Conservation (phyloP, 306 rosid genomes). For the Medicago ruthenica region DNA sequence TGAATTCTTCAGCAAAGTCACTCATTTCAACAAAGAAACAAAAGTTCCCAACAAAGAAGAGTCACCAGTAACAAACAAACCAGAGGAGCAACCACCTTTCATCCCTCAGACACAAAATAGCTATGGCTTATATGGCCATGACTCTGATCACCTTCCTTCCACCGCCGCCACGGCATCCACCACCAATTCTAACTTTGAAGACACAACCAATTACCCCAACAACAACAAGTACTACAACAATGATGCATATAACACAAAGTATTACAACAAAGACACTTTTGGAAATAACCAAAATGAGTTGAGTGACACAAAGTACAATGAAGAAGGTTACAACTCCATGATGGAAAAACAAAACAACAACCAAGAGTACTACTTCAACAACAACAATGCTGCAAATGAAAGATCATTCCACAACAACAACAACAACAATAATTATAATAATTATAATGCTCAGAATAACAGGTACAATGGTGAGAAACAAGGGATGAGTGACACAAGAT, state of each 20-base stretch:
- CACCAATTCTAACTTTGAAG: slow-evolving; percentile 51
- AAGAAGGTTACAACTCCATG: slow-evolving; percentile 47
- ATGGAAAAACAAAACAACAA: slow-evolving; percentile 43
- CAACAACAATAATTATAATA: slow-evolving; percentile 36
- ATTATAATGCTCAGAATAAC: slow-evolving; percentile 35
- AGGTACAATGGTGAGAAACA: slow-evolving; percentile 55
- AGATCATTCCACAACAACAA: slow-evolving; percentile 37
- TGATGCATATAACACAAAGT: no score
- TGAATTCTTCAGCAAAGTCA: slow-evolving; percentile 83
- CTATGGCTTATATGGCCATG: slow-evolving; percentile 91
- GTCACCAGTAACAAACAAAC: slow-evolving; percentile 45
- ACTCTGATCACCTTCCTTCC: slow-evolving; percentile 59
- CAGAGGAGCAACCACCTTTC: slow-evolving; percentile 68
- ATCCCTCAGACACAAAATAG: slow-evolving; percentile 65
- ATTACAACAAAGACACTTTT: slow-evolving; percentile 48
- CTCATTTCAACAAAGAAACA: slow-evolving; percentile 56
- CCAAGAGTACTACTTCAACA: slow-evolving; percentile 39
- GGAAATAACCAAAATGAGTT: slow-evolving; percentile 39
- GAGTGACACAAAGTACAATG: slow-evolving; percentile 43
- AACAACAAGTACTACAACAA: slow-evolving; percentile 45
- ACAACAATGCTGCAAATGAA: slow-evolving; percentile 35
- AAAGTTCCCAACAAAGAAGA: slow-evolving; percentile 46
- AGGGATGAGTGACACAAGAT: slow-evolving; percentile 97
- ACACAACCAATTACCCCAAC: slow-evolving; percentile 35
- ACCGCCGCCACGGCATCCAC: slow-evolving; percentile 38